phyloP scores from a whole-genome alignment of 2,329 filamentous ascomycete genomes.

The Cladorrhinum sp. region DNA sequence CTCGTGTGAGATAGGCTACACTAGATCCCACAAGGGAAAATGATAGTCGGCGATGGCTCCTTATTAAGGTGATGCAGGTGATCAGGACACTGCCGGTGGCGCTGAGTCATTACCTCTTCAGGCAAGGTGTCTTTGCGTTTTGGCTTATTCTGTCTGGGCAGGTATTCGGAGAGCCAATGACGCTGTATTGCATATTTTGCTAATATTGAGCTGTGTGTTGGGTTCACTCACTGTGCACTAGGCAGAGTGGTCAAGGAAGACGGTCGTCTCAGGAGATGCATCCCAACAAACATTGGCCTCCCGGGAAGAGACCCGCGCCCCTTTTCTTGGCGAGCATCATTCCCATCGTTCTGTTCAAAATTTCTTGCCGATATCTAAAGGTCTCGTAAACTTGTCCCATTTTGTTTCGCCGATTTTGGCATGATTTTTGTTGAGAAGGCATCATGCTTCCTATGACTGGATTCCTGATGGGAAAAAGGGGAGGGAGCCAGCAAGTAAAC shows the following conservation, averaged over 20 bases:
- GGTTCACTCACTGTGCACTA: neutral
- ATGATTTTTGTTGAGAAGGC: no score
- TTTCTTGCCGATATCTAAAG: neutral
- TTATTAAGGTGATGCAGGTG: neutral
- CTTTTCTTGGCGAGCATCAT: neutral
- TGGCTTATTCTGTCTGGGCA: neutral
- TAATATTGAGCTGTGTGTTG: neutral
- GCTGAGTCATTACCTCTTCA: neutral
- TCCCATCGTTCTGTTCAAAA: neutral
- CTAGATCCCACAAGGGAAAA: neutral
- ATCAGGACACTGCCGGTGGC: neutral
- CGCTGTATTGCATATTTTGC: neutral
- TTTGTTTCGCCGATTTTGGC: neutral
- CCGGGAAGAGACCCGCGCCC: neutral
- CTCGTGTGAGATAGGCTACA: neutral
- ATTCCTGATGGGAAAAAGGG: neutral
- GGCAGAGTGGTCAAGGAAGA: neutral
- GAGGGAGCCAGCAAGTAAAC: neutral
- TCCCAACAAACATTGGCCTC: neutral
- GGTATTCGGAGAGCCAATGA: neutral
- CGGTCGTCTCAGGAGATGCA: neutral
- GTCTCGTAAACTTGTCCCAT: neutral
- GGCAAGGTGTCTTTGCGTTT: neutral
- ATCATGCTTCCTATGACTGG: no score
- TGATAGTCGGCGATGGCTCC: neutral